phyloP scores from a whole-genome alignment of 31 red algal genomes.

The Endocladia muricata region DNA sequence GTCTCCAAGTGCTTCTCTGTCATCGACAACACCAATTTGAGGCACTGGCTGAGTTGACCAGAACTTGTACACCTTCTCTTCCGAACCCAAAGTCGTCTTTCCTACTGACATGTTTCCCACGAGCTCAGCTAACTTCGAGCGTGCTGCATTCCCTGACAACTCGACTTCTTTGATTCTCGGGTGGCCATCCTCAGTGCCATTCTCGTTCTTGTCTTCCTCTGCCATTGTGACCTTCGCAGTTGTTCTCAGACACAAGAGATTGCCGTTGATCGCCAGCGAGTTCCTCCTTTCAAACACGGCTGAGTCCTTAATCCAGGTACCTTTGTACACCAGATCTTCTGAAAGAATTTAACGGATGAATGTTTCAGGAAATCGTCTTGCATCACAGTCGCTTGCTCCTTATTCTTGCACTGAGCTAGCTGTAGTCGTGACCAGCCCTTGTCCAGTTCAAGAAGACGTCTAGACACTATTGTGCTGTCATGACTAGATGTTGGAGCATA shows the following conservation, averaged over 20 bases:
- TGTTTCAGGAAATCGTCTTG: too few relatives aligned
- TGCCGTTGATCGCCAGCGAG: too few relatives aligned
- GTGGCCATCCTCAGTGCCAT: not conserved
- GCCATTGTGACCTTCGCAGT: not conserved
- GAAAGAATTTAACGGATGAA: too few relatives aligned
- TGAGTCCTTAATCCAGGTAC: too few relatives aligned
- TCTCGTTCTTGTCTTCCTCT: not conserved
- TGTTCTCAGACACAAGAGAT: not conserved
- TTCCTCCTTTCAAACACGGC: too few relatives aligned
- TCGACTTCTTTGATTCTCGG: constrained; percentile 4
- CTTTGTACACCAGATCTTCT: too few relatives aligned
- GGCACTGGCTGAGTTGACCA: constrained; percentile 86
- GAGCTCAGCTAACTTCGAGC: constrained; percentile 42
- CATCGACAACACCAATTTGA: constrained; percentile 15
- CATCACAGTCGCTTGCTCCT: too few relatives aligned
- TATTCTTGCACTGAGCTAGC: too few relatives aligned
- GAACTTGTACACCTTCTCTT: constrained; percentile 54
- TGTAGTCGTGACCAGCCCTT: too few relatives aligned
- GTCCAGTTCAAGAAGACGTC: too few relatives aligned
- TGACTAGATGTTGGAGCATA: too few relatives aligned
- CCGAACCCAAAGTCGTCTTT: not conserved
- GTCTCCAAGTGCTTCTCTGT: constrained; percentile 1
- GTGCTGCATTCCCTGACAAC: constrained; percentile 18
- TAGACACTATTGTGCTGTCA: too few relatives aligned
- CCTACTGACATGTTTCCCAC: constrained; percentile 5